Percentiles rank a stretch among this genome's conserved stretches.
phyloP scores from a whole-genome alignment of 2,329 filamentous ascomycete genomes.

The Pseudocercospora pini-densiflorae region DNA sequence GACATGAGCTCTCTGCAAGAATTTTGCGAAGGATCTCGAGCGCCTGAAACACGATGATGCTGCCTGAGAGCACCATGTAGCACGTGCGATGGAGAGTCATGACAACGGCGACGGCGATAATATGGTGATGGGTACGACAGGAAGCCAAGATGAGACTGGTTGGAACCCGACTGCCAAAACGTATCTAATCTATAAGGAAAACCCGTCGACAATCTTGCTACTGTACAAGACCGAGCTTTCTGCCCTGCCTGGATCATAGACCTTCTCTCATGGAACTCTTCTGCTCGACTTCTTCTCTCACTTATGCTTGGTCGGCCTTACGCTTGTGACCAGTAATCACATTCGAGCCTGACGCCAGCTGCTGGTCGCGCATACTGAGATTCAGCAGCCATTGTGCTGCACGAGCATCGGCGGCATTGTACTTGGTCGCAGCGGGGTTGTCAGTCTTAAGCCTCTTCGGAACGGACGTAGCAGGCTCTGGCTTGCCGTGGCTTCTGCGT shows the following conservation, averaged over 20 bases:
- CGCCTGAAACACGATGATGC: no score
- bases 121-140: no score
- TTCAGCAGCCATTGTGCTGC: constrained; percentile 35
- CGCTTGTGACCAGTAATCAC: constrained; percentile 18
- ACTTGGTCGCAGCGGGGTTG: constrained; percentile 16
- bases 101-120: neutral
- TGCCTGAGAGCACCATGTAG: no score
- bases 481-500: neutral
- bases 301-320: constrained; percentile 13
- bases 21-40: no score
- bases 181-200: neutral
- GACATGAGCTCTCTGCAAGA: no score
- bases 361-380: constrained; percentile 29
- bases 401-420: constrained; percentile 27
- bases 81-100: neutral
- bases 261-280: neutral
- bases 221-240: neutral
- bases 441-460: neutral
- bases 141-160: neutral
- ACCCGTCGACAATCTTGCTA: neutral
- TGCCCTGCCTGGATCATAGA: neutral
- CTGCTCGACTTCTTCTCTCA: neutral
- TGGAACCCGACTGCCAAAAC: neutral
- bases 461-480: neutral
- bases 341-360: constrained; percentile 23